Evolutionary conservation across 2,329 filamentous ascomycete genomes (phyloP).

Genomic region (Paraphoma chrysanthemicola): DNA sequence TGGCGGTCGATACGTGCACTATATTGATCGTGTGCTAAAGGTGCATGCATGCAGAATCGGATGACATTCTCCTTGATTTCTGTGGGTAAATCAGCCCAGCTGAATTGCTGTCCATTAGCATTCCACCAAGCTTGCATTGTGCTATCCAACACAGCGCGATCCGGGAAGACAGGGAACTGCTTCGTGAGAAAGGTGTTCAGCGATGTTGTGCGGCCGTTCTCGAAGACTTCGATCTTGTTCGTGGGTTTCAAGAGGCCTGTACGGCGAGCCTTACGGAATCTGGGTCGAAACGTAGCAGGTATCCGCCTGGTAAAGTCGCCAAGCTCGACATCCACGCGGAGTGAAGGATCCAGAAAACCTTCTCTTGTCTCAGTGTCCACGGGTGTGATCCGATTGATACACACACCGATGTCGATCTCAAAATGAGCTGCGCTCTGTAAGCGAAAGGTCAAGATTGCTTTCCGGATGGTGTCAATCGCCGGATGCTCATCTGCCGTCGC

Average conservation of each 20-base stretch:
- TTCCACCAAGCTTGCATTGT: slow-evolving; percentile 28
- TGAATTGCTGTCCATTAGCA: slow-evolving; percentile 30
- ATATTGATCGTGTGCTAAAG: neutral
- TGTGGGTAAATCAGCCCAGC: slow-evolving; percentile 30
- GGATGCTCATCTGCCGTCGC: slow-evolving; percentile 5
- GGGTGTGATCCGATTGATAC: neutral
- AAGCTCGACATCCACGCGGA: slow-evolving; percentile 12
- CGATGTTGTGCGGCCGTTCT: neutral
- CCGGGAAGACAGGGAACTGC: slow-evolving; percentile 5
- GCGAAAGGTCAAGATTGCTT: slow-evolving; percentile 9
- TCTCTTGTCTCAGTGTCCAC: neutral
- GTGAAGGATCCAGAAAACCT: neutral
- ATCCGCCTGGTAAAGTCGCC: slow-evolving; percentile 1
- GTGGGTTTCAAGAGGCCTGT: neutral
- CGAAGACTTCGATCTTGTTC: neutral
- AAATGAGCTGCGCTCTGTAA: slow-evolving; percentile 12
- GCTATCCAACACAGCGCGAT: neutral
- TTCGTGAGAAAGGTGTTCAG: slow-evolving; percentile 11
- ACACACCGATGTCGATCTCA: neutral
- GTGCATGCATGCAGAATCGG: slow-evolving; percentile 21
- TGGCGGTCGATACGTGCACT: neutral
- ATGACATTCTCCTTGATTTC: slow-evolving; percentile 38
- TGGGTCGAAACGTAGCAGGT: slow-evolving; percentile 1
- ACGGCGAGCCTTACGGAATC: neutral
- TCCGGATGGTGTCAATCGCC: slow-evolving; percentile 8